Base-by-base conservation (phyloP, 225 moss, liverwort and hornwort genomes). In the Antitrichia curtipendula region DNA sequence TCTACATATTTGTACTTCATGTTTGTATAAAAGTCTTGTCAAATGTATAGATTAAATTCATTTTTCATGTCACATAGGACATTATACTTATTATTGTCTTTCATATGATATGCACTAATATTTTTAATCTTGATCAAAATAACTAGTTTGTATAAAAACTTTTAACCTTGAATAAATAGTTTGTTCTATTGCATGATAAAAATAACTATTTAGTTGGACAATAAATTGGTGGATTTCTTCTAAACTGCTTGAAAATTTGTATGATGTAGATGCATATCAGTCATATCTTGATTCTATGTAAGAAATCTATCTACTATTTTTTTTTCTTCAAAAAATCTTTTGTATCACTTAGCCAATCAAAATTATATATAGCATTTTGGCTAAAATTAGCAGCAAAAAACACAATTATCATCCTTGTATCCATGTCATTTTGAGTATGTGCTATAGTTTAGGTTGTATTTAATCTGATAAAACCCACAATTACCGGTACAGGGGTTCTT, bases 401-500 rank as follows among this genome's bases (percentile, higher is more conserved):
- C 1, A 23, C 24, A 13, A 22, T 40, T 40, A 4, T 13, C 23
- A 68, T 40, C 23, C 21, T 68, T 38, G 7, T 0, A 0, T 23
- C 0, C 20, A 1, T 40, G 1, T 40, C 14, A 69, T 25, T 40
- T 40, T 25, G 1, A 3, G 25, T 69, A 24, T 40, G 1, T 25
- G 4, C 1, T 40, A 7, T 25, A 69, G 3, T 69, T 32, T 69
- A 25, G 23, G 0, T 24, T 40, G 25, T 41, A 2, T 7, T 25
- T 8, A 8, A 15, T 25, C 1, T 0, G 0, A 25, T 3, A 69
- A 40, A 40, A 69, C 1, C 8, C 0, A 41, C 0, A 4, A 69
- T 15, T 5, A 69, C 5, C 1, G 8, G 4, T 41, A 41, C 41
- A 41, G 8, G 14, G 3, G 0, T 5, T 41, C 0, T 41, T 41